Base-by-base conservation (phyloP, 345 rosid species). In the Balakata baccata region DNA sequence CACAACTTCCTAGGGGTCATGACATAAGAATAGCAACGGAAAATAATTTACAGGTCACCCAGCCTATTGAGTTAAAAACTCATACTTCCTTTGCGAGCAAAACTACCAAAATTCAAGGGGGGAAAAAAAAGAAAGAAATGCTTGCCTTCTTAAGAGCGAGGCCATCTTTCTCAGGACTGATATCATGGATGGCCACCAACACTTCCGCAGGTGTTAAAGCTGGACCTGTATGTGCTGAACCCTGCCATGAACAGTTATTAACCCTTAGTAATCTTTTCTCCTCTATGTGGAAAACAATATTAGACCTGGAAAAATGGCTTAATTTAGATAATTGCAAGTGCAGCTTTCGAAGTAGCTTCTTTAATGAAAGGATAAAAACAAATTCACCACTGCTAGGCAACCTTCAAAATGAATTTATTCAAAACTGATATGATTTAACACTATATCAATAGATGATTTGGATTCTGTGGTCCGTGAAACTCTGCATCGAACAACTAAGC, bases 151-250 rank as follows among this genome's bases (percentile, higher is more conserved):
- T 94, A 20, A 94, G 87, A 18, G 90, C 85, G 81, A 87, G 89
- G 73, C 94, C 91, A 75, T 84, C 98, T 81, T 88, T 94, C 77
- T 89, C 98, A 50, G 99, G 99, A 70, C 80, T 80, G 77, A 90
- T 88, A 53, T 86, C 92, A 74, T 94, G 99, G 78, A 94, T 94
- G 74, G 99, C 96, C 78, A 94, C 92, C 82, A 94, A 82, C 60
- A 94, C 99, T 84, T 94, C 99, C 25, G 91, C 96, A 46, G 99
- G 99, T 41, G 98, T 94, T 81, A 94, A 84, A 60, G 99, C 99
- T 76, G 99, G 99, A 81, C 99, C 98, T 5, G 98, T 90, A 80
- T 92, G 97, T 74, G 99, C 96, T 65, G 99, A 90, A 82, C 99
- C 99, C 99, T 94, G 91, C 72, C 79, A 82, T 74, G 51, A 67